Base-by-base conservation (phyloP, 805 yeast genomes). In the Myxozyma nipponensis region DNA sequence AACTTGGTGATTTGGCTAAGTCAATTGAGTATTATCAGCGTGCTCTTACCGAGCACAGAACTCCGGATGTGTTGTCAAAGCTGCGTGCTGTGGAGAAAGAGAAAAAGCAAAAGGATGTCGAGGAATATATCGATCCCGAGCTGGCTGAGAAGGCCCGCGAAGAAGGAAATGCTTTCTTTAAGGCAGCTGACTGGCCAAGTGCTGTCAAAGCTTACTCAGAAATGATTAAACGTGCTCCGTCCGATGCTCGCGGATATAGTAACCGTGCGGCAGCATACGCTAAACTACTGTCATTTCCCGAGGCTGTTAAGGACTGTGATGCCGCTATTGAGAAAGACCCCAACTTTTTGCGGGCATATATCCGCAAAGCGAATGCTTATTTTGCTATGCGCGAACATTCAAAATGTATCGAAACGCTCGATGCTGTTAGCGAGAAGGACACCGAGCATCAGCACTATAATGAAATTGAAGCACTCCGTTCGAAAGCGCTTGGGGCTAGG, bases 201-300 rank as follows among this genome's bases (percentile, higher is more conserved):
- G 97, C 98, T 21, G 96, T 93, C 39, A 85, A 86, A 68, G 85
- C 95, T 3, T 93, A 93, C 72, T 77, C 95, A 44, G 98, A 93
- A 72, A 93, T 93, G 90, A 76, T 91, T 63, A 87, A 89, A 72
- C 85, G 99, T 69, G 89, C 90, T n/a, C 99, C 99, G 50, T 81
- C 81, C 49, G 98, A 93, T 70, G 95, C 95, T 22, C 82, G 96
- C 70, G 98, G 97, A 50, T 93, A 89, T 70, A 89, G 95, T 32
- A 93, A 93, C 75, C 85, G 99, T 72, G 98, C 99, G 46, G 98
- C 98, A 36, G 96, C 96, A 1, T 78, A 85, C 66, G 83, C 95
- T 42, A 93, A 93, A 71, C 79, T 93, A 61, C 81, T 91, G 86
- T 87, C 96, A 10, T 93, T 91, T 85, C 97, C 97, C 18, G 98